Base-by-base conservation (phyloP, 176 grass and related monocot genomes). In the Chrysopogon serrulatus region DNA sequence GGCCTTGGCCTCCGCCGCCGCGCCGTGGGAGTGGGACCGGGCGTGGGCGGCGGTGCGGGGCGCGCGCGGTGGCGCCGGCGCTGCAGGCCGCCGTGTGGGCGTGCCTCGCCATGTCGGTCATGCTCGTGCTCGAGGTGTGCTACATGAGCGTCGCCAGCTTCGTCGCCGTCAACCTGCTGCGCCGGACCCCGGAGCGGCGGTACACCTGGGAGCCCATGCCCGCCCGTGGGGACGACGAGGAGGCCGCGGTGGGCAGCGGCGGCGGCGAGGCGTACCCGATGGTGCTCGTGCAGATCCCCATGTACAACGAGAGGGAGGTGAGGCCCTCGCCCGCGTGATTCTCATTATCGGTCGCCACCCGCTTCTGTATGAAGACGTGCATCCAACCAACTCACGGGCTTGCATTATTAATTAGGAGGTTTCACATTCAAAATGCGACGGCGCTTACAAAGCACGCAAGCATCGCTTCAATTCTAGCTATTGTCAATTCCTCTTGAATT, bases 201-300 rank as follows among this genome's bases (percentile, higher is more conserved):
- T 95, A 95, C 90, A 87, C 45, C 66, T 95, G 93, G 90, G 93
- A 90, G 80, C 73, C 90, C 14, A 64, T 95, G 76, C 44, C 86
- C 57, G 11, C 3, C 10, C 5, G 5, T 5, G 57, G 18, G 23
- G 79, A 69, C 51, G 78, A 79, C n/a, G 89, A 89, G 75, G 82
- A 81, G 2, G 59, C 59, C 2, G 61, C 57, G 43, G 77, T 11
- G 48, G 10, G 9, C 8, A 24, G 64, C 5, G 32, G 71, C 35
- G 73, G 83, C 32, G 41, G 33, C 0, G 36, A 71, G 21, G 65
- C 79, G 56, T 95, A 76, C 42, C 93, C 96, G 10, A 79, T 87
- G 92, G 96, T 98, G 82, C 93, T 98, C 44, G 93, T 98, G 81
- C 96, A 98, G 88, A 98, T 98, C 90, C 92, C 92, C 79, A 94